These are phyloP conservation scores for Rubus parviflorus DNA, from an alignment of 306 rosid genomes.

Conservation along the genomic window DNA sequence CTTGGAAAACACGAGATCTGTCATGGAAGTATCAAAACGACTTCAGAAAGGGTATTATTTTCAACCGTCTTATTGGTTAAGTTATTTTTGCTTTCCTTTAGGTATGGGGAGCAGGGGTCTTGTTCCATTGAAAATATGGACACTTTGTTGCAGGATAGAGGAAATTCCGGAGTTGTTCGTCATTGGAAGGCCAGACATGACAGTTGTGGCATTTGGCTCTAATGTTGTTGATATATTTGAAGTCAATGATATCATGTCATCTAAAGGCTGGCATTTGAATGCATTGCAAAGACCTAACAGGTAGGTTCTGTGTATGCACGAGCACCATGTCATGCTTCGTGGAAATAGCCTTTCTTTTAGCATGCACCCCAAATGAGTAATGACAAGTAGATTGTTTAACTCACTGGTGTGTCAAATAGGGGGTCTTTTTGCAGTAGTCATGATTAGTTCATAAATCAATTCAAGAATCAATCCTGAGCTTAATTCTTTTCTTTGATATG, in stretches of 20 bases:
- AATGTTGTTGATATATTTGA: conserved; percentile 81
- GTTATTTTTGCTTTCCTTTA: background rate
- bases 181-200: conserved; percentile 89
- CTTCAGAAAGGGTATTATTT: conserved; percentile 67
- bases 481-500: conserved; percentile 12
- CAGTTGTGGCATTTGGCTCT: conserved; percentile 82
- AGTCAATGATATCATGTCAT: conserved; percentile 84
- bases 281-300: conserved; percentile 96
- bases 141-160: conserved; percentile 56
- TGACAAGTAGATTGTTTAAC: background rate
- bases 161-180: conserved; percentile 76
- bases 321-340: background rate
- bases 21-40: conserved; percentile 77
- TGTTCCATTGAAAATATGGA: conserved; percentile 10
- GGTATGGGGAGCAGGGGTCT: background rate
- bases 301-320: conserved; percentile 30
- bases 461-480: conserved; percentile 17
- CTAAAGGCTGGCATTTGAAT: conserved; percentile 98
- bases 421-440: background rate
- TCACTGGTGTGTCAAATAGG: background rate
- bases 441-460: background rate
- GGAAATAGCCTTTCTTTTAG: background rate
- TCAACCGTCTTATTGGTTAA: conserved; percentile 1
- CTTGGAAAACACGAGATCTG: conserved; percentile 70
- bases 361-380: background rate